Conservation (phyloP, 805 yeast species). For the Myxozyma lipomycoides region DNA sequence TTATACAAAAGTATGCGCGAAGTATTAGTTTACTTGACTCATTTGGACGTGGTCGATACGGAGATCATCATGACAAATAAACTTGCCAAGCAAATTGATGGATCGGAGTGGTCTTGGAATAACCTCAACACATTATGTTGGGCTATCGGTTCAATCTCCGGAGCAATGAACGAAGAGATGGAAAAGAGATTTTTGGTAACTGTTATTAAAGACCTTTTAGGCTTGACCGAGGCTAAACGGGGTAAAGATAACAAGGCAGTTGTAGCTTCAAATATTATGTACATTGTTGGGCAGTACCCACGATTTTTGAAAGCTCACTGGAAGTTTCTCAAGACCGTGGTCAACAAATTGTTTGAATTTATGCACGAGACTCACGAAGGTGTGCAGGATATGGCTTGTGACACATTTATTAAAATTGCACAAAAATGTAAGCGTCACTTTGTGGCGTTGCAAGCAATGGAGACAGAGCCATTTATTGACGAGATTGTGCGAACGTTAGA, state of each 20-base stretch:
- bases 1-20: slow-evolving; percentile 94
- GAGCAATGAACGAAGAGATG: slow-evolving; percentile 97
- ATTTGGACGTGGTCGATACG: slow-evolving; percentile 89
- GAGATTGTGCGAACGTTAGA: slow-evolving; percentile 83
- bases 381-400: slow-evolving; percentile 99
- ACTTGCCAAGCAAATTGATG: slow-evolving; percentile 88
- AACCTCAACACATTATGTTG: slow-evolving; percentile 95
- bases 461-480: slow-evolving; percentile 84
- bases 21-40: slow-evolving; percentile 90
- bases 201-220: slow-evolving; percentile 86
- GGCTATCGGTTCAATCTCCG: slow-evolving; percentile 99
- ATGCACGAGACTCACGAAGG: slow-evolving; percentile 99
- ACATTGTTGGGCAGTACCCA: slow-evolving; percentile 98
- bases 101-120: slow-evolving; percentile 98
- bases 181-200: slow-evolving; percentile 91
- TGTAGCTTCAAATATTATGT: slow-evolving; percentile 99
- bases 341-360: slow-evolving; percentile 90
- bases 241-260: slow-evolving; percentile 99
- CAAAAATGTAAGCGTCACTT: slow-evolving; percentile 93
- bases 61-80: slow-evolving; percentile 91
- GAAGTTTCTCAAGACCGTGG: slow-evolving; percentile 94
- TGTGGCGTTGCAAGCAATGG: slow-evolving; percentile 80
- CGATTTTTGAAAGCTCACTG: slow-evolving; percentile 96
- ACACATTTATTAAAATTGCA: slow-evolving; percentile 93
- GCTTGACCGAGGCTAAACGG: slow-evolving; percentile 90